Base-by-base conservation (phyloP, 2,329 filamentous ascomycete genomes). In the Fusarium sp. region DNA sequence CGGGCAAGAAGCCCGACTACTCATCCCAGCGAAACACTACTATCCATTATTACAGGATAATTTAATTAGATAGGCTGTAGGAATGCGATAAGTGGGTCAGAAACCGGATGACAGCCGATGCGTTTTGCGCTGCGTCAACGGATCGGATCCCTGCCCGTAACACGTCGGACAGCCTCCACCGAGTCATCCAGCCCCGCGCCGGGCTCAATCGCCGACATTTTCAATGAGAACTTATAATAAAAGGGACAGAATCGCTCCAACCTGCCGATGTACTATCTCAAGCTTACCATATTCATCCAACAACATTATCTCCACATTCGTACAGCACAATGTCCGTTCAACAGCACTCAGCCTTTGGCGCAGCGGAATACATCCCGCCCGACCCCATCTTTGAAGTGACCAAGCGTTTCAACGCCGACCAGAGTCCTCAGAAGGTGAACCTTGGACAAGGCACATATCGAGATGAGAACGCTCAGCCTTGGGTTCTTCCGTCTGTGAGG, bases 361-460 rank as follows among this genome's bases (percentile, higher is more conserved):
- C 69, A 15, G 77, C 75, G 26, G 62, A 76, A 26, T 77, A 75
- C 52, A 75, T 81, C 36, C 73, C 78, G 9, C 77, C 79, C 1
- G 81, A 83, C 62, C 68, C 75, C 39, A 81, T 81, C 24, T 84
- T 83, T 45, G 81, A 81, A 24, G 75, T 84, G 3, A 83, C 79
- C 4, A 79, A 77, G 50, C 65, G 75, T 1, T 85, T 78, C 62
- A 68, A 78, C 9, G 79, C 77, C 0, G 82, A 85, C 38, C 26
- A 66, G 5, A 45, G 62, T 12, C 73, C 78, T 0, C 79, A 77
- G 4, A 85, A 84, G 68, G 80, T 83, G 59, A 84, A 84, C 47
- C 77, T 85, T 11, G 82, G 82, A 2, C 78, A 79, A 32, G 83
- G 83, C 3, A 79, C 80, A 1, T 85, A 85, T 48, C 78, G 82